Conservation (phyloP, 225 moss, liverwort and hornwort genomes). For the Pseudoscleropodium purum region DNA sequence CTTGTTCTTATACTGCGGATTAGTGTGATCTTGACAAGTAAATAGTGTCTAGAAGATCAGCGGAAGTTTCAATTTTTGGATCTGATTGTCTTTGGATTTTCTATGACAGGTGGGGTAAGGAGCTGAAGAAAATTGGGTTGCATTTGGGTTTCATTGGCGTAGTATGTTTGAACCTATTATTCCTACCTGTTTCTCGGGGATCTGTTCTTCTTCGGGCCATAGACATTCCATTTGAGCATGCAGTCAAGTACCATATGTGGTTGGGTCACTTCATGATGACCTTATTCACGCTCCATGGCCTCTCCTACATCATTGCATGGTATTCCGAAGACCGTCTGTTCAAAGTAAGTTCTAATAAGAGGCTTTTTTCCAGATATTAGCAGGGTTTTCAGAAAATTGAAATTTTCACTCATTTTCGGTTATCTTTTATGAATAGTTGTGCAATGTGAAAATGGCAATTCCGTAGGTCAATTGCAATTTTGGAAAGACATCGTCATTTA, state of each 20-base stretch:
- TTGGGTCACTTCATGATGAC: slow-evolving; percentile 82
- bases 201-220: slow-evolving; percentile 66
- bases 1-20: background rate
- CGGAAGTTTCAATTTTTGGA: background rate
- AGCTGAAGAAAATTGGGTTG: slow-evolving; percentile 25
- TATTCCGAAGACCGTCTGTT: slow-evolving; percentile 35
- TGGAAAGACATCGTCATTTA: background rate
- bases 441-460: background rate
- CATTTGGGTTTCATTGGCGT: slow-evolving; percentile 63
- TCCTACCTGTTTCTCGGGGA: slow-evolving; percentile 82
- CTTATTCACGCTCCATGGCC: slow-evolving; percentile 65
- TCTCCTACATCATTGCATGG: slow-evolving; percentile 50
- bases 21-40: background rate
- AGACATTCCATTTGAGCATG: slow-evolving; percentile 90
- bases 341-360: slow-evolving; percentile 26
- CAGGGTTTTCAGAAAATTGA: background rate
- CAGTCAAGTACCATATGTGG: slow-evolving; percentile 85
- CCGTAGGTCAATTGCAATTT: background rate
- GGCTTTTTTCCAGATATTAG: background rate
- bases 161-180: slow-evolving; percentile 54
- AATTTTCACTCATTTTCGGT: background rate
- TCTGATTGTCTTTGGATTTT: background rate
- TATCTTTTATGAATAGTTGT: background rate
- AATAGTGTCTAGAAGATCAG: background rate
- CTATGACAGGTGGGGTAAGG: slow-evolving; percentile 59